Evolutionary conservation across 345 rosid genomes (phyloP), one percentile per base, ranked within the genome.

Genomic region (Brassica nigra): DNA sequence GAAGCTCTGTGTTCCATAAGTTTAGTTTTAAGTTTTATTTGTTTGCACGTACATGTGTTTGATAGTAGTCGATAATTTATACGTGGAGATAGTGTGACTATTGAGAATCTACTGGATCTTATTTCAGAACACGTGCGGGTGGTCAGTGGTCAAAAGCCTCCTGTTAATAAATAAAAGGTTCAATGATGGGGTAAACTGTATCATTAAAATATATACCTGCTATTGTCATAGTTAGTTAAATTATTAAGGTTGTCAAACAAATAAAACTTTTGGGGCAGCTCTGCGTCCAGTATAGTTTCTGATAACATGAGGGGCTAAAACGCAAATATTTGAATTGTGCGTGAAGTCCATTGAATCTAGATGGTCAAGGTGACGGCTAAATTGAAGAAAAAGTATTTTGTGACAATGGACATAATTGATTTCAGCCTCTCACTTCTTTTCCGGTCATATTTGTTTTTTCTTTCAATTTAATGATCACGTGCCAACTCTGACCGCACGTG

Each of bases 311-410:
- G 76, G 76, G 80, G 29, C 61, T 39, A 30, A 75, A 75, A 9
- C 28, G 52, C 23, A 75, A 64, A 39, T 4, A 47, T 0, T 15
- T 0, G 23, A 18, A 18, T 37, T 12, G 66, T 62, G 31, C 64
- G 54, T 73, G 74, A 79, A 37, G 83, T 80, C 76, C 76, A 75
- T 69, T 75, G 79, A 62, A 80, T 62, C 83, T 80, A 63, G 79
- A 42, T 80, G 79, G 83, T 80, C 83, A 80, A 80, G 70, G 79
- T 58, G 83, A 75, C 79, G 83, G 83, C 83, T 80, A 52, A 52
- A 33, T 16, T 72, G 77, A 78, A 55, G 33, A 30, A 42, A 78
- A 78, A 39, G 72, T 71, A 37, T 28, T 64, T 76, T 59, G 36
- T 76, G 69, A 31, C 59, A 14, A 76, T 62, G 68, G 71, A 70